Conservation (phyloP, 208 protist species). For the Endotrypanum monterogeii region DNA sequence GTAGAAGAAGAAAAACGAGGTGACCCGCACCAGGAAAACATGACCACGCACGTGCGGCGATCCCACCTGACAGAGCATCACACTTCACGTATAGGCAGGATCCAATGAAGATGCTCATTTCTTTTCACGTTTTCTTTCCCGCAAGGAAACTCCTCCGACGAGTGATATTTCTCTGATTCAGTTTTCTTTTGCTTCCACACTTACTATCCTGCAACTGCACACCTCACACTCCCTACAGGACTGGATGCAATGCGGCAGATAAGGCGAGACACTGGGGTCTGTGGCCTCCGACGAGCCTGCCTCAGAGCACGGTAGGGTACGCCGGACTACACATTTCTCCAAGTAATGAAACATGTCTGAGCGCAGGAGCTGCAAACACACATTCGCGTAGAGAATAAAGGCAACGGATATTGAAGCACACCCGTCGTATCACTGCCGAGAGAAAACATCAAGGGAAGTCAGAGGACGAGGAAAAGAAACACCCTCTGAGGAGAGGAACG, state of each 20-base stretch:
- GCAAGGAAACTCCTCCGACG: background rate
- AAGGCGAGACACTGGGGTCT: background rate
- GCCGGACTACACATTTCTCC: background rate
- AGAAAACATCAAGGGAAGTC: constrained; percentile 3
- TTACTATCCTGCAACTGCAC: background rate
- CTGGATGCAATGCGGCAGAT: background rate
- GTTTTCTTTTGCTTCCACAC: background rate
- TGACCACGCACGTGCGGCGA: background rate
- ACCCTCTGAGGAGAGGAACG: background rate
- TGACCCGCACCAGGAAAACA: background rate
- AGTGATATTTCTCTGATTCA: background rate
- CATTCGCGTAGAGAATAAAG: background rate
- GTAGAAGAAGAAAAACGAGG: background rate
- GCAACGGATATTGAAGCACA: background rate
- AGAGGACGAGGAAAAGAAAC: background rate
- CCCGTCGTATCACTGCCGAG: background rate
- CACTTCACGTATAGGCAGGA: background rate
- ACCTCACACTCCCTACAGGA: background rate
- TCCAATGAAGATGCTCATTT: background rate
- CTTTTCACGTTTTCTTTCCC: background rate
- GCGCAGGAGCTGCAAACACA: background rate
- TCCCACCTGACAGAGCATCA: background rate
- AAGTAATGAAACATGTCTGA: background rate
- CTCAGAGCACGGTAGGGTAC: background rate
- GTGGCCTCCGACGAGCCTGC: background rate